Conservation (phyloP, 23 red algal genomes). For the Gracilariopsis chorda region DNA sequence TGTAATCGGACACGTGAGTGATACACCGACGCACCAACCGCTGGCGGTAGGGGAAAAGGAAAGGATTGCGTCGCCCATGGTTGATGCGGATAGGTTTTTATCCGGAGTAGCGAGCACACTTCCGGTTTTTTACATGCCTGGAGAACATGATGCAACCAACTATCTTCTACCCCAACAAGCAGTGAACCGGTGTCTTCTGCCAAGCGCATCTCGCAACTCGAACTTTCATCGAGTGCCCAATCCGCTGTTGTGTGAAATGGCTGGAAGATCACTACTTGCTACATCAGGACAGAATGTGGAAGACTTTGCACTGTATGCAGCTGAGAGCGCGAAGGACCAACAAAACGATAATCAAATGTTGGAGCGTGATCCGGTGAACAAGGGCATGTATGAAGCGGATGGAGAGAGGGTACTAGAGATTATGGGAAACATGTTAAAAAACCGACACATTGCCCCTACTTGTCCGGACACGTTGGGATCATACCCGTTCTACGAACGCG, state of each 20-base stretch:
- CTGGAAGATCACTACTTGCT: conserved; percentile 24
- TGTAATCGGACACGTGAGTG: background rate
- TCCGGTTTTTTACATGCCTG: conserved; percentile 63
- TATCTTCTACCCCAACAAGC: conserved; percentile 70
- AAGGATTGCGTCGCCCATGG: conserved; percentile 30
- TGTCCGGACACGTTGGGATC: conserved; percentile 65
- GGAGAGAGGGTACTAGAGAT: conserved; percentile 48
- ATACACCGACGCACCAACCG: conserved; percentile 11
- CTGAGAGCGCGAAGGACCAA: background rate
- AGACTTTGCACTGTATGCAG: conserved; percentile 46
- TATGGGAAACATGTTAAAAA: conserved; percentile 46
- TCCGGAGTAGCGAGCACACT: conserved; percentile 20
- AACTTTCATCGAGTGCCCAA: conserved; percentile 56
- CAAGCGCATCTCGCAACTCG: conserved; percentile 5
- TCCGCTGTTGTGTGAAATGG: conserved; percentile 46
- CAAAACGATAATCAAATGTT: background rate
- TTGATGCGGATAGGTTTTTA: conserved; percentile 46
- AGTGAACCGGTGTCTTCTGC: conserved; percentile 56
- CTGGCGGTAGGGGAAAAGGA: conserved; percentile 25
- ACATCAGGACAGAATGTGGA: conserved; percentile 63
- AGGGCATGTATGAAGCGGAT: background rate
- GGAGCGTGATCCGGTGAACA: background rate
- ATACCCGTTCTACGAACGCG: conserved; percentile 52
- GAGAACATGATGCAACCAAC: conserved; percentile 61
- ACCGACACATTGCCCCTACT: conserved; percentile 65